Conservation (phyloP, 2,329 filamentous ascomycete genomes). For the Colletotrichum chlorophyti region DNA sequence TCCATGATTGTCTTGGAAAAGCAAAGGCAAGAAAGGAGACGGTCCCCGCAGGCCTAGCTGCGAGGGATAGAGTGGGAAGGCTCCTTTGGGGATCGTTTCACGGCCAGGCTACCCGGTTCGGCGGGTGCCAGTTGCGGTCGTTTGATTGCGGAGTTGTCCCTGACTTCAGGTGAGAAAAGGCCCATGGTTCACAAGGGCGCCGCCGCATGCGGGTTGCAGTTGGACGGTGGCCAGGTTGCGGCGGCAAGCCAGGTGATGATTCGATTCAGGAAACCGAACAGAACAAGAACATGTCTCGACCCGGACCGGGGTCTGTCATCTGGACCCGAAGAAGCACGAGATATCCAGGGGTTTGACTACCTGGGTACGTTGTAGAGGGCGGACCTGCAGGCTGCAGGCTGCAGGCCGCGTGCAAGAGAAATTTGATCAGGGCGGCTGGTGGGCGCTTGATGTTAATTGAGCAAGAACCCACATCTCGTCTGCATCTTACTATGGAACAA, state of each 20-base stretch:
- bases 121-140: background rate
- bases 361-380: too few species aligned
- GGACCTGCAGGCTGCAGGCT: conserved; percentile 15
- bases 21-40: conserved; percentile 8
- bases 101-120: conserved; percentile 18
- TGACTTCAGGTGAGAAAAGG: conserved; percentile 29
- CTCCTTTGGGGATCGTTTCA: conserved; percentile 8
- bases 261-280: background rate
- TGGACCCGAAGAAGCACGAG: too few species aligned
- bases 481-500: conserved; percentile 21
- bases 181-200: conserved; percentile 19
- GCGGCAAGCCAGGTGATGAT: conserved; percentile 12
- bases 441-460: conserved; percentile 22
- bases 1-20: conserved; percentile 8
- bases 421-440: conserved; percentile 10
- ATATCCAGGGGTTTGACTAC: too few species aligned
- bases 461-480: conserved; percentile 21
- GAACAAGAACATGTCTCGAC: too few species aligned
- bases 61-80: conserved; percentile 27
- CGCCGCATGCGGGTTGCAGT: conserved; percentile 1
- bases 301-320: conserved; percentile 6
- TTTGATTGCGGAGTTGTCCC: conserved; percentile 25
- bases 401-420: too few species aligned
- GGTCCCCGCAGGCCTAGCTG: conserved; percentile 24
- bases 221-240: background rate